Percentiles rank a stretch among this genome's conserved stretches.
phyloP scores from a whole-genome alignment of 495 filamentous ascomycete species.

The Neurospora hispaniola region DNA sequence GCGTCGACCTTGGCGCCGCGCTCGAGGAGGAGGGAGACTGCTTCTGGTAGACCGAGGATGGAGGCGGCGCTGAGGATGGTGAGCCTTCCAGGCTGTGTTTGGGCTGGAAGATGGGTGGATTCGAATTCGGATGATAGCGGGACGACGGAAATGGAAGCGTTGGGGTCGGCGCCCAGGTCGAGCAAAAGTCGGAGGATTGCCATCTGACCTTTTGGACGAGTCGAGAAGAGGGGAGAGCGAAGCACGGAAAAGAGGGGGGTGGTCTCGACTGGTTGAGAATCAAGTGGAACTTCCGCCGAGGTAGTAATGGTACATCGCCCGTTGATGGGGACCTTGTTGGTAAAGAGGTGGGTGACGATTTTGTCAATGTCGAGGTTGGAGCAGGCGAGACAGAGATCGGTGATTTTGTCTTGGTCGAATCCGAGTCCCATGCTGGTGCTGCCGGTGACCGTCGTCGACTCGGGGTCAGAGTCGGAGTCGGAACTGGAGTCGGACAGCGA shows the following conservation, averaged over 20 bases:
- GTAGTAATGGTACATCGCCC: background rate
- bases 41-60: background rate
- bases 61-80: constrained; percentile 6
- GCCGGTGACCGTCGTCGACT: background rate
- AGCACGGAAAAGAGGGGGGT: background rate
- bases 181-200: constrained; percentile 14
- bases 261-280: background rate
- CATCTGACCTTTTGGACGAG: constrained; percentile 5
- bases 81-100: background rate
- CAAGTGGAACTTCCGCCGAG: background rate
- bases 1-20: constrained; percentile 9
- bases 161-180: constrained; percentile 15
- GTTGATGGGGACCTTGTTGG: constrained; percentile 2
- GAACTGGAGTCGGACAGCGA: background rate
- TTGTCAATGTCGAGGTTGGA: constrained; percentile 13
- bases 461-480: background rate
- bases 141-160: background rate
- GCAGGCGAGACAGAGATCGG: constrained; percentile 13
- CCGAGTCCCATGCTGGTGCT: background rate
- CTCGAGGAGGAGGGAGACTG: constrained; percentile 7
- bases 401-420: background rate
- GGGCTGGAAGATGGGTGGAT: background rate
- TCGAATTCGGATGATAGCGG: background rate
- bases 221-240: background rate
- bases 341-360: constrained; percentile 7